Evolutionary conservation across 352 stramenopile species (phyloP).

Genomic region (Thalassiosira sp.): DNA sequence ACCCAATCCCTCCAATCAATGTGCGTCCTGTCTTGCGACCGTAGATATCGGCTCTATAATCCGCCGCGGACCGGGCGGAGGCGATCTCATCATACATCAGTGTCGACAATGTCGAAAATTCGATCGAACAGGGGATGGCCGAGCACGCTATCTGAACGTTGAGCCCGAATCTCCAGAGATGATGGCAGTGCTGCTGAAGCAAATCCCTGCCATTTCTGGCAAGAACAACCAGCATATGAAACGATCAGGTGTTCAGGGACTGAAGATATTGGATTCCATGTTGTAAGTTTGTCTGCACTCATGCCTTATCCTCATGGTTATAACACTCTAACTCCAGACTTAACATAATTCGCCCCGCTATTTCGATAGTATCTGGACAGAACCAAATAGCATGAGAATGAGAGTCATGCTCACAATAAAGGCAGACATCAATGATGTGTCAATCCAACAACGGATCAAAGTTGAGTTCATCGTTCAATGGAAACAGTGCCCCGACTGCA

Average conservation of each 20-base stretch:
- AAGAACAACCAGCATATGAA: conserved; percentile 44
- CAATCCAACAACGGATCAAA: conserved; percentile 98
- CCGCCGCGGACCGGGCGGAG: conserved; percentile 56
- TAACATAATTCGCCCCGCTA: no score
- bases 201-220: conserved; percentile 85
- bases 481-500: conserved; percentile 98
- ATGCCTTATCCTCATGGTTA: no score
- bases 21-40: conserved; percentile 67
- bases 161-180: conserved; percentile 97
- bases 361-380: conserved; percentile 99
- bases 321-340: no score
- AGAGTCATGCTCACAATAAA: conserved; percentile 97
- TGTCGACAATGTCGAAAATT: conserved; percentile 77
- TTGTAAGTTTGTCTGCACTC: no score
- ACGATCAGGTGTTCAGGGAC: conserved; percentile 29
- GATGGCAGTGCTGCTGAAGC: conserved; percentile 98
- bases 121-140: conserved; percentile 46
- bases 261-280: conserved; percentile 93
- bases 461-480: conserved; percentile 98
- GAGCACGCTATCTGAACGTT: conserved; percentile 77
- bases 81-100: conserved; percentile 68
- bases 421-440: conserved; percentile 95
- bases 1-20: conserved; percentile 83
- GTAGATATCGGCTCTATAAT: conserved; percentile 55
- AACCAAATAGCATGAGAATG: conserved; percentile 96